Evolutionary conservation across 768 basidiomycete genomes (phyloP).

Genomic region (Tylopilus sp.): DNA sequence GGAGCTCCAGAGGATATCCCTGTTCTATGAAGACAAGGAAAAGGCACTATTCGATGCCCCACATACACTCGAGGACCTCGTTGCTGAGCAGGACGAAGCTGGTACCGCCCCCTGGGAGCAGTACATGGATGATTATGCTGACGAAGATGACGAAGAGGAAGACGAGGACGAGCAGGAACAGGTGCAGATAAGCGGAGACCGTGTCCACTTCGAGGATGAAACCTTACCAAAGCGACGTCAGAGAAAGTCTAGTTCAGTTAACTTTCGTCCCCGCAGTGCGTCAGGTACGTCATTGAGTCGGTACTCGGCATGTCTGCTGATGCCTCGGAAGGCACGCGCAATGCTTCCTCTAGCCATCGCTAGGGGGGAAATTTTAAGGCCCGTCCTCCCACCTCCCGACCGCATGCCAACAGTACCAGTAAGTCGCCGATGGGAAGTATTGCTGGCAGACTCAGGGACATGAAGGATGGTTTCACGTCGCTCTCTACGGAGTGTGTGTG

Average conservation of each 20-base stretch:
- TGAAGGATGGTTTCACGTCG: slow-evolving; percentile 51
- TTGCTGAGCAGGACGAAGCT: slow-evolving; percentile 56
- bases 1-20: slow-evolving; percentile 75
- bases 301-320: not conserved
- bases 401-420: slow-evolving; percentile 22
- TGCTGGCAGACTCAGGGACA: slow-evolving; percentile 47
- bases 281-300: slow-evolving; percentile 14
- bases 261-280: slow-evolving; percentile 22
- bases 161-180: slow-evolving; percentile 51
- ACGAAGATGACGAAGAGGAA: slow-evolving; percentile 60
- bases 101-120: slow-evolving; percentile 49
- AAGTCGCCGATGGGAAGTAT: slow-evolving; percentile 38
- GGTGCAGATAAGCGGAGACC: slow-evolving; percentile 23
- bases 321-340: slow-evolving; percentile 10
- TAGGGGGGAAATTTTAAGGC: slow-evolving; percentile 35
- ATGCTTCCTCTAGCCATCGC: slow-evolving; percentile 8
- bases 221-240: slow-evolving; percentile 32
- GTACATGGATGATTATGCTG: slow-evolving; percentile 46
- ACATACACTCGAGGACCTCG: slow-evolving; percentile 52
- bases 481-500: slow-evolving; percentile 57
- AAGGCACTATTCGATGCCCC: slow-evolving; percentile 65
- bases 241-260: slow-evolving; percentile 32
- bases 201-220: slow-evolving; percentile 27
- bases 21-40: slow-evolving; percentile 79
- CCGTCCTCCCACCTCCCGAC: slow-evolving; percentile 17